Evolutionary conservation across 2,329 filamentous ascomycete species (phyloP), one percentile per base, ranked within the genome.

Genomic region (Exophiala xenobiotica): DNA sequence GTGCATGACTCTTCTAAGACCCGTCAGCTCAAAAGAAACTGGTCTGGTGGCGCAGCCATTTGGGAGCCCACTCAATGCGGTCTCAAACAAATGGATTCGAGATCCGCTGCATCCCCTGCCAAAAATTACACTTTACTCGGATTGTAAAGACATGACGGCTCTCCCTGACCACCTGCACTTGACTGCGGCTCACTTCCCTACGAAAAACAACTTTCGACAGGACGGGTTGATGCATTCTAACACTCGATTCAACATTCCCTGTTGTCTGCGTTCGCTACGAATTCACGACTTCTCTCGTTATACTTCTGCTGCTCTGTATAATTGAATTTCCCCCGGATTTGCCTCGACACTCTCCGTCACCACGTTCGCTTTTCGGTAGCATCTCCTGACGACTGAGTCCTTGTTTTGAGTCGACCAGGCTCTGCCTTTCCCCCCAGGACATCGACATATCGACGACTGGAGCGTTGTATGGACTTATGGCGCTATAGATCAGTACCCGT

Each of bases 201-300:
- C n/a, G n/a, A n/a, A n/a, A n/a, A n/a, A n/a, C n/a, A n/a, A n/a
- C n/a, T n/a, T n/a, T n/a, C n/a, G n/a, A n/a, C n/a, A n/a, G n/a
- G n/a, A n/a, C n/a, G n/a, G n/a, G n/a, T n/a, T n/a, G n/a, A n/a
- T n/a, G n/a, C n/a, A n/a, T n/a, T n/a, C n/a, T n/a, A n/a, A n/a
- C n/a, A n/a, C n/a, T n/a, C n/a, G n/a, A n/a, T n/a, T n/a, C n/a
- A n/a, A n/a, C n/a, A n/a, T n/a, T n/a, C 38, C 29, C 46, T 42
- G 41, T 19, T 37, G 24, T 14, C 49, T 33, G 7, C 40, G 40
- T 23, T 49, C 45, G 49, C 19, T 52, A 56, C 53, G 53, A 56
- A 20, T 50, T 52, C 24, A 56, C 49, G 53, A 56, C 38, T 12
- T 6, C 42, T 50, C 29, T 52, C 46, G 46, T 23, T 53, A 23